Evolutionary conservation across 2,329 filamentous ascomycete species (phyloP).

Genomic region (Elsinoe batatas): DNA sequence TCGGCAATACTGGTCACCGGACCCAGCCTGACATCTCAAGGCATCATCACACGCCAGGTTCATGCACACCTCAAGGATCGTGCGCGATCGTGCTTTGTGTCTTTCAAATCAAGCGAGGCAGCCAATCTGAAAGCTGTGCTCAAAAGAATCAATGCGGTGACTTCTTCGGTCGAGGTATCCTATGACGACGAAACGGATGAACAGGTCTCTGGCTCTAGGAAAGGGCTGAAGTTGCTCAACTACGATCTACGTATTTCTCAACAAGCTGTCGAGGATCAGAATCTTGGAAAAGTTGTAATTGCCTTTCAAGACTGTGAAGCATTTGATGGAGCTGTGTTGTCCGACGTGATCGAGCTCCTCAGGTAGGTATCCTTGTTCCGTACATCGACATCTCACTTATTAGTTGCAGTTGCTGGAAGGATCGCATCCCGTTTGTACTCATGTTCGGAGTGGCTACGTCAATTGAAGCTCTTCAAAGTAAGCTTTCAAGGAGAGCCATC

Average conservation of each 20-base stretch:
- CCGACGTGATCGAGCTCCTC: slow-evolving; percentile 59
- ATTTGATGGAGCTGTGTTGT: slow-evolving; percentile 63
- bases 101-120: slow-evolving; percentile 61
- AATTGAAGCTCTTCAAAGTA: slow-evolving; percentile 66
- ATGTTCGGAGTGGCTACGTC: slow-evolving; percentile 76
- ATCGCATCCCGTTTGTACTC: slow-evolving; percentile 66
- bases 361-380: slow-evolving; percentile 41
- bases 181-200: slow-evolving; percentile 45
- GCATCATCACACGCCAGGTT: slow-evolving; percentile 53
- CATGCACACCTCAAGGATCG: slow-evolving; percentile 30
- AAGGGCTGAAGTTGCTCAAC: slow-evolving; percentile 59
- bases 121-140: slow-evolving; percentile 62
- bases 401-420: slow-evolving; percentile 50
- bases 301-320: slow-evolving; percentile 75
- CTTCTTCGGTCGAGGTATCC: slow-evolving; percentile 42
- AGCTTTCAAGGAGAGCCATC: slow-evolving; percentile 59
- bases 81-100: slow-evolving; percentile 49
- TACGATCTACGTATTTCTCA: slow-evolving; percentile 68
- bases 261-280: slow-evolving; percentile 46
- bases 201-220: slow-evolving; percentile 19
- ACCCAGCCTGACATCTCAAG: slow-evolving; percentile 66
- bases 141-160: slow-evolving; percentile 62
- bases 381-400: slow-evolving; percentile 18
- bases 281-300: slow-evolving; percentile 54
- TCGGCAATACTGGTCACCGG: slow-evolving; percentile 67